Base-by-base conservation (phyloP, 108 stramenopile genomes). In the Seminavis robusta region DNA sequence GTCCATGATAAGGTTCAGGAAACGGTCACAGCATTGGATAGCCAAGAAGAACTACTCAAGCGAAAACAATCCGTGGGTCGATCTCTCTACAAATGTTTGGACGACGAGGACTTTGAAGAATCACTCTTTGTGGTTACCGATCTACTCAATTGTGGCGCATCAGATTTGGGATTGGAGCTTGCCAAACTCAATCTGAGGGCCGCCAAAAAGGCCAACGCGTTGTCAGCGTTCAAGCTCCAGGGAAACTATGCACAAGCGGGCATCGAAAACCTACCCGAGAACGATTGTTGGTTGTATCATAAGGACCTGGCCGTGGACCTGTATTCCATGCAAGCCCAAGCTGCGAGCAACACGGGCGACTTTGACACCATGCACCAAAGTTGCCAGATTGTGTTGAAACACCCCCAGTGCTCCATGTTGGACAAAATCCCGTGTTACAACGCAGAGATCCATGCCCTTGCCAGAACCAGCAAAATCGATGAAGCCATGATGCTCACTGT, bases 181-280 rank as follows among this genome's bases (percentile, higher is more conserved):
- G 37, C 55, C 13, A 27, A 63, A 16, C 57, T 74, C 25, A 68
- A 68, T 32, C 29, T 63, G 24, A 39, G 47, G 42, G 67, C 73
- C 16, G 65, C 49, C 2, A 30, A 32, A 2, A 41, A 32, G 16
- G 52, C 66, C 11, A 41, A 58, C 1, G 25, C 16, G 3, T 24
- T 39, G 13, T 68, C 61, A 5, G 52, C 61, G 9, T 68, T 51
- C 28, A 26, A 39, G 3, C 31, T 39, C 7, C 61, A 66, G 4
- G 48, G 39, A 13, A 25, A 16, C 19, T 62, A 61, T 33, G 29
- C 36, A 3, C 19, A 34, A 27, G 16, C 9, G 6, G 59, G 59
- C 8, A 60, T 60, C 17, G n/a, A 36, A 13, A 15, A 26, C 6
- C 40, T 56, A 15, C 39, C 39, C 25, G 23, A 23, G 37, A 17